Base-by-base conservation (phyloP, 2,329 filamentous ascomycete species). In the Fusarium sp. region DNA sequence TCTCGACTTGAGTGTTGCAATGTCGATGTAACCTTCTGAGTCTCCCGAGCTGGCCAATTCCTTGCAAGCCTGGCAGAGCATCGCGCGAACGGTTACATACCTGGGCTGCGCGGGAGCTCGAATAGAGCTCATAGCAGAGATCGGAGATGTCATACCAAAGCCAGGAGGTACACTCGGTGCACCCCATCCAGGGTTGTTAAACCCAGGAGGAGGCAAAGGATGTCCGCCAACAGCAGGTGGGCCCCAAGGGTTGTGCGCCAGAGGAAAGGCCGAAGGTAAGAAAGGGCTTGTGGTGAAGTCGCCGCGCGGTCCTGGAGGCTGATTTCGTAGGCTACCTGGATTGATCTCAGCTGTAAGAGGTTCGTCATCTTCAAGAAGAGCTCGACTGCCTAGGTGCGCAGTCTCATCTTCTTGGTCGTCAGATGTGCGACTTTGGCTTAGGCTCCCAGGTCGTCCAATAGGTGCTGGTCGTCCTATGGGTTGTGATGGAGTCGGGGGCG, bases 361-460 rank as follows among this genome's bases (percentile, higher is more conserved):
- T 77, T 84, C 91, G 81, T 84, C 93, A 76, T 97, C 94, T 66
- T 91, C 91, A 48, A 98, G 84, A 14, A 99, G 84, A 14, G 94
- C 96, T 74, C 94, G 94, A 79, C 95, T 98, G 14, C 96, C 96
- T 27, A 99, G 85, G 74, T 96, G 94, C 65, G 91, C 88, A 67
- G 90, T 91, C 57, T 93, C 88, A 58, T 95, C 93, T 22, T 94
- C 83, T 59, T 91, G 90, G 29, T 83, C 81, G 27, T 85, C 84
- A 49, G 74, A 75, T 52, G 82, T 82, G 46, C 84, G 85, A 16
- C 86, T 86, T 48, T 87, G 85, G 18, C 85, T 86, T 25, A 88
- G 88, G 78, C 94, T 97, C 18, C 91, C 90, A 1, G 96, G 95
- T 34, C 94, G 88, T 67, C 95, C 93, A 69, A 98, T 98, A 1